Evolutionary conservation across 1,284 basidiomycete genomes (phyloP).

Genomic region (Kalmanozyma brasiliensis): DNA sequence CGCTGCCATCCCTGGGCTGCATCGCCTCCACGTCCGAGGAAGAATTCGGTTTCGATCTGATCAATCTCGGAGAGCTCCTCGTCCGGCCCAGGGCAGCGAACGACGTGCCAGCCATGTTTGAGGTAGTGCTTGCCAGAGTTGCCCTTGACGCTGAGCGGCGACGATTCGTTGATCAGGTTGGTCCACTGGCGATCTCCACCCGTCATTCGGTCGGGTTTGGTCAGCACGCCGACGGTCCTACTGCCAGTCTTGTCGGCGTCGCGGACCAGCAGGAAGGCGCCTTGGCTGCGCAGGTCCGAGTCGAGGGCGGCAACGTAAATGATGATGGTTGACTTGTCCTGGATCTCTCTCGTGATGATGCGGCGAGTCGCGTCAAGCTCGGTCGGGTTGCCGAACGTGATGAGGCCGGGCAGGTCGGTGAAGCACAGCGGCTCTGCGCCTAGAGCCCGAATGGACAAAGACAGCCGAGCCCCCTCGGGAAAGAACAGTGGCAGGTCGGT

Average conservation of each 20-base stretch:
- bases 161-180: constrained; percentile 26
- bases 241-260: constrained; percentile 3
- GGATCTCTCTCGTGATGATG: constrained; percentile 25
- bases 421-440: constrained; percentile 25
- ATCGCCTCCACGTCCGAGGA: neutral
- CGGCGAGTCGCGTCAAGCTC: constrained; percentile 13
- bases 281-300: constrained; percentile 18
- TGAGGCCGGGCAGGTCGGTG: constrained; percentile 29
- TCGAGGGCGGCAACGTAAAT: constrained; percentile 18
- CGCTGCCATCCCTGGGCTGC: neutral
- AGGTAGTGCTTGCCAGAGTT: constrained; percentile 12
- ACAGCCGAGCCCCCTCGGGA: constrained; percentile 10
- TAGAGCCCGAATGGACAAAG: constrained; percentile 8
- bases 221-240: constrained; percentile 28
- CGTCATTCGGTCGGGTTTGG: constrained; percentile 32
- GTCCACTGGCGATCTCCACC: constrained; percentile 16
- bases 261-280: constrained; percentile 13
- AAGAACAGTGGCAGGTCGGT: constrained; percentile 16
- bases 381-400: constrained; percentile 6
- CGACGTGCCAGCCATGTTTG: constrained; percentile 37
- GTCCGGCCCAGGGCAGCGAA: constrained; percentile 22
- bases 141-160: neutral
- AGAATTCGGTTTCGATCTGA: constrained; percentile 14
- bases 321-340: constrained; percentile 12
- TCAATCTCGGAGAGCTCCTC: constrained; percentile 11